Conservation (phyloP, 306 rosid species). For the Chamaecrista fasciculata region DNA sequence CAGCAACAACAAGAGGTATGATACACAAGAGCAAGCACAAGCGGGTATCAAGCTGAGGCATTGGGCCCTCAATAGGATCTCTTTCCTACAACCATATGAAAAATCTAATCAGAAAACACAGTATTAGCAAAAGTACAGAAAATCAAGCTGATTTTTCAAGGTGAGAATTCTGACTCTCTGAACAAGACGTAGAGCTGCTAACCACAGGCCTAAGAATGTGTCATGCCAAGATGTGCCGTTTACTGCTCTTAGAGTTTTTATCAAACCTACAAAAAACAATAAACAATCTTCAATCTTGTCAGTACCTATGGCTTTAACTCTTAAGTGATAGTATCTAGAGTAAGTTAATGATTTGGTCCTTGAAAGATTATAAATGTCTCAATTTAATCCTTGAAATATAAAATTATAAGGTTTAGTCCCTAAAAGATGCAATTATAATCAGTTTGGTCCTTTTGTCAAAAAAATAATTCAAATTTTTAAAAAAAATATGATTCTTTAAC, state of each 20-base stretch:
- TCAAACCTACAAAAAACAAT: constrained; percentile 53
- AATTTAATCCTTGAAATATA: no score
- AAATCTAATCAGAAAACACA: not conserved
- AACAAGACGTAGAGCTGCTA: constrained; percentile 86
- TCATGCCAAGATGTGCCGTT: constrained; percentile 87
- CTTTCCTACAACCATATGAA: constrained; percentile 62
- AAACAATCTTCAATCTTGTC: not conserved
- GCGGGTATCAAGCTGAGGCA: constrained; percentile 93
- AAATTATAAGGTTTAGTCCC: no score
- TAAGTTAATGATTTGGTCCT: no score
- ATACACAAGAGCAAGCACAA: constrained; percentile 85
- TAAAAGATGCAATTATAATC: no score
- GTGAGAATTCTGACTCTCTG: constrained; percentile 66
- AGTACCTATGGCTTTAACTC: constrained; percentile 8
- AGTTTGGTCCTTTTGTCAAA: no score
- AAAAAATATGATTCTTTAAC: no score
- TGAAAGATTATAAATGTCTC: no score
- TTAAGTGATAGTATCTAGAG: constrained; percentile 26
- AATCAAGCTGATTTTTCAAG: not conserved
- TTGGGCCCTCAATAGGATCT: constrained; percentile 96
- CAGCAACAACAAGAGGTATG: constrained; percentile 77
- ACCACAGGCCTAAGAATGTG: constrained; percentile 89
- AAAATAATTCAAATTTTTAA: no score
- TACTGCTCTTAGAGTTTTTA: constrained; percentile 79
- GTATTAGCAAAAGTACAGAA: not conserved